A percentile compares a stretch with the other conserved stretches of the same genome.
Conservation (phyloP, 1,139 yeast species). For the Zhuliangozyma blackwelliae region DNA sequence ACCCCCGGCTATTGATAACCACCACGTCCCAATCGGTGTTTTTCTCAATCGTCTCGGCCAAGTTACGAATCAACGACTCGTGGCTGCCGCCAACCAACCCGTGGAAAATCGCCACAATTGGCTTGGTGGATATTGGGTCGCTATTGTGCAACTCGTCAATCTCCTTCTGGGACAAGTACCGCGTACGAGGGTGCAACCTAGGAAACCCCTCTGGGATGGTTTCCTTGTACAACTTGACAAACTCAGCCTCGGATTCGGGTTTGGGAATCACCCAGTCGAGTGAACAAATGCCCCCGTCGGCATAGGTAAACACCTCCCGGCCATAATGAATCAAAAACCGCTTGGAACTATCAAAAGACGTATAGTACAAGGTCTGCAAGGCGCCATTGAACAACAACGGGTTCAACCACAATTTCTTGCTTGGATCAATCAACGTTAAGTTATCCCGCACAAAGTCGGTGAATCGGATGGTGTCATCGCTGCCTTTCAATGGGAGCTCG, state of each 20-base stretch:
- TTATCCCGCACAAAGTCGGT: slow-evolving; percentile 19
- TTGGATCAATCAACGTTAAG: slow-evolving; percentile 24
- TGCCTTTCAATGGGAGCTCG: slow-evolving; percentile 14
- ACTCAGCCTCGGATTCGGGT: slow-evolving; percentile 45
- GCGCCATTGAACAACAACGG: slow-evolving; percentile 70
- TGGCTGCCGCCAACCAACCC: slow-evolving; percentile 94
- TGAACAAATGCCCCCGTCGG: slow-evolving; percentile 67
- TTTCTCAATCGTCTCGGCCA: slow-evolving; percentile 33
- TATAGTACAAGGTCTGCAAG: slow-evolving; percentile 68
- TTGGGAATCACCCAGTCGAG: slow-evolving; percentile 67
- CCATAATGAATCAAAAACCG: slow-evolving; percentile 67
- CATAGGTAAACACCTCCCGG: slow-evolving; percentile 58
- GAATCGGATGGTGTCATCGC: slow-evolving; percentile 13
- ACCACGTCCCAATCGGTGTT: slow-evolving; percentile 51
- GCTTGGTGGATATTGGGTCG: slow-evolving; percentile 35
- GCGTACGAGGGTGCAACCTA: slow-evolving; percentile 69
- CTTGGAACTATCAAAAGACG: slow-evolving; percentile 50
- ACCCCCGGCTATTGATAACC: slow-evolving; percentile 80
- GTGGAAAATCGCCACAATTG: slow-evolving; percentile 69
- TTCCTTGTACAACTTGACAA: slow-evolving; percentile 45
- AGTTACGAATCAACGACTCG: slow-evolving; percentile 76
- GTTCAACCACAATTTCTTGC: slow-evolving; percentile 47
- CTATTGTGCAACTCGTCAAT: slow-evolving; percentile 22
- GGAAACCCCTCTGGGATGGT: slow-evolving; percentile 71
- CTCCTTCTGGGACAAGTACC: slow-evolving; percentile 54